phyloP scores from a whole-genome alignment of 2,329 filamentous ascomycete genomes.

The Hymenoscyphus fraxineus region DNA sequence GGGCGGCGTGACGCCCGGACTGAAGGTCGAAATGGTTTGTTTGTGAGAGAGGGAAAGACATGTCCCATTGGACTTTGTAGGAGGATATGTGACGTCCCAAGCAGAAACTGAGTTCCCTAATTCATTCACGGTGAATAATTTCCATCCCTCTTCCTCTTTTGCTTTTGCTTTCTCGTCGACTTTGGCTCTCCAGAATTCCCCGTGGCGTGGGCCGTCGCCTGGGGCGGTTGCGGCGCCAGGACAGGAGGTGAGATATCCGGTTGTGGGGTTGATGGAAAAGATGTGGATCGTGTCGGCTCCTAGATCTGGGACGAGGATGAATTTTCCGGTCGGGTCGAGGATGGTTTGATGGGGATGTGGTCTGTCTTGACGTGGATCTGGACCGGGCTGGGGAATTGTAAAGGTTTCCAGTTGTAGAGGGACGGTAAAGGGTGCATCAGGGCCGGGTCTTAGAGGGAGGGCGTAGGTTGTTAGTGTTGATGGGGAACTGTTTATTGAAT shows the following conservation, averaged over 20 bases:
- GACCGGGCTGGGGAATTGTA: conserved; percentile 33
- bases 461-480: conserved; percentile 21
- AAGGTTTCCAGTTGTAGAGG: conserved; percentile 40
- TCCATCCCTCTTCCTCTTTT: neutral
- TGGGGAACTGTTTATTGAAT: conserved; percentile 10
- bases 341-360: conserved; percentile 48
- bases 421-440: conserved; percentile 7
- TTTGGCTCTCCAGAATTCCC: conserved; percentile 40
- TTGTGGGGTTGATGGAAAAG: conserved; percentile 41
- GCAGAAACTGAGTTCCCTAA: conserved; percentile 38
- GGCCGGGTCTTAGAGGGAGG: conserved; percentile 17
- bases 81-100: conserved; percentile 36
- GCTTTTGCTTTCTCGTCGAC: conserved; percentile 1
- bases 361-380: conserved; percentile 35
- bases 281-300: conserved; percentile 46
- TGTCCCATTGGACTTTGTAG: conserved; percentile 36
- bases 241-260: conserved; percentile 37
- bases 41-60: conserved; percentile 43
- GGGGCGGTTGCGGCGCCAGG: conserved; percentile 34
- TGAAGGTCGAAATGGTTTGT: conserved; percentile 42
- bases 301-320: conserved; percentile 48
- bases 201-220: conserved; percentile 49
- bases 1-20: conserved; percentile 30
- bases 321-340: conserved; percentile 47
- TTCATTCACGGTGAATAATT: conserved; percentile 42